phyloP scores from a whole-genome alignment of 169 alveolate species.

The Babesia ovis region DNA sequence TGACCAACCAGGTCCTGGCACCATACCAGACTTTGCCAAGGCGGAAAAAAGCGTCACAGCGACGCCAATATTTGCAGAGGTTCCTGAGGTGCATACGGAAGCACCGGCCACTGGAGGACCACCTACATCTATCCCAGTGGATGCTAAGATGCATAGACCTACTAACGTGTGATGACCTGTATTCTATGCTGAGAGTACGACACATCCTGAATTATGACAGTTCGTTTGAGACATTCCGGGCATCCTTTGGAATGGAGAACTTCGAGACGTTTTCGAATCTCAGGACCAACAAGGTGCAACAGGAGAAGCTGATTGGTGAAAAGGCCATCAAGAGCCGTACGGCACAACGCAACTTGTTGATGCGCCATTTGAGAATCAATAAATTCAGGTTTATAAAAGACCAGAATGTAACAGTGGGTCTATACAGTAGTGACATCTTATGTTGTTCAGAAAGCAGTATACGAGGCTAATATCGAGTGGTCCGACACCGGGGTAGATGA shows the following conservation, averaged over 20 bases:
- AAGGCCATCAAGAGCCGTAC: conserved; percentile 48
- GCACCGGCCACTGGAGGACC: conserved; percentile 43
- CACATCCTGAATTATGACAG: conserved; percentile 60
- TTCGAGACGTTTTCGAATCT: conserved; percentile 59
- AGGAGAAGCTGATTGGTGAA: conserved; percentile 44
- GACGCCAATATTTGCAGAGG: conserved; percentile 31
- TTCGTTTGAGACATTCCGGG: conserved; percentile 61
- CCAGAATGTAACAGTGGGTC: conserved; percentile 59
- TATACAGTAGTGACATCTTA: not conserved
- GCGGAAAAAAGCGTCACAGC: conserved; percentile 35
- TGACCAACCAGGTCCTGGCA: conserved; percentile 60
- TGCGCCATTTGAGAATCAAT: conserved; percentile 59
- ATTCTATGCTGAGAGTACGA: conserved; percentile 57
- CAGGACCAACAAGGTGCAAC: conserved; percentile 34
- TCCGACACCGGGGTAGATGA: conserved; percentile 29
- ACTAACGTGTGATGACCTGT: conserved; percentile 52
- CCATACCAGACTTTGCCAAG: conserved; percentile 57
- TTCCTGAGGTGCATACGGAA: conserved; percentile 47
- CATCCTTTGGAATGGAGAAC: conserved; percentile 64
- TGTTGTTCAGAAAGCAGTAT: conserved; percentile 48
- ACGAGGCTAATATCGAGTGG: conserved; percentile 67
- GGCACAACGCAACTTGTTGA: conserved; percentile 44
- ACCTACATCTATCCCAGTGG: conserved; percentile 42
- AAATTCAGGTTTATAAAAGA: conserved; percentile 54
- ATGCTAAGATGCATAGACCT: conserved; percentile 47